Evolutionary conservation across 176 grass and related monocot genomes (phyloP).

Genomic region (Oryza australiensis): DNA sequence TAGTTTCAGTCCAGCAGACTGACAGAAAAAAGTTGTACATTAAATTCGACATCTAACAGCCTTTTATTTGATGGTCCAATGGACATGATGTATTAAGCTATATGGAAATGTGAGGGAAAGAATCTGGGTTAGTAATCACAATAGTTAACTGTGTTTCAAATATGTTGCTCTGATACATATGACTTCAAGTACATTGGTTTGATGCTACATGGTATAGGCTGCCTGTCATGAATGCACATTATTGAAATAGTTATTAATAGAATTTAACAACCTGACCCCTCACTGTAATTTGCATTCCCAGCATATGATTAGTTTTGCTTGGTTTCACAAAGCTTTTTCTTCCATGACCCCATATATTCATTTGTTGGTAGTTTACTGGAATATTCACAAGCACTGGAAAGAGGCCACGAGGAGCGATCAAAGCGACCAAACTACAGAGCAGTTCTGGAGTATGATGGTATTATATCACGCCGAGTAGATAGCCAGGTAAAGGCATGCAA

Average conservation of each 20-base stretch:
- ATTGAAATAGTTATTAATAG: not conserved
- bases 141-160: not conserved
- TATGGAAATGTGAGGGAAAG: not conserved
- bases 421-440: conserved; percentile 81
- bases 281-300: not conserved
- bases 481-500: conserved; percentile 58
- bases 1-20: not conserved
- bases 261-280: not conserved
- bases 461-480: conserved; percentile 49
- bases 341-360: conserved; percentile 14
- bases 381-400: conserved; percentile 67
- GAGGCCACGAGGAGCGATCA: conserved; percentile 62
- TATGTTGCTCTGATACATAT: not conserved
- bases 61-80: not conserved
- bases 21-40: not conserved
- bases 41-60: not conserved
- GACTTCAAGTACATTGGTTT: not conserved
- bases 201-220: not conserved
- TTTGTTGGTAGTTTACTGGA: conserved; percentile 63
- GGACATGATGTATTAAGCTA: not conserved
- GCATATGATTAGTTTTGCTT: conserved; percentile 18
- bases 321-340: not conserved
- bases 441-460: conserved; percentile 81
- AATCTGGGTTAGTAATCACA: not conserved
- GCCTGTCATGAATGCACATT: not conserved